A percentile compares a stretch with the other conserved stretches of the same genome.
Conservation (phyloP, 495 filamentous ascomycete species). For the Darksidea phi region DNA sequence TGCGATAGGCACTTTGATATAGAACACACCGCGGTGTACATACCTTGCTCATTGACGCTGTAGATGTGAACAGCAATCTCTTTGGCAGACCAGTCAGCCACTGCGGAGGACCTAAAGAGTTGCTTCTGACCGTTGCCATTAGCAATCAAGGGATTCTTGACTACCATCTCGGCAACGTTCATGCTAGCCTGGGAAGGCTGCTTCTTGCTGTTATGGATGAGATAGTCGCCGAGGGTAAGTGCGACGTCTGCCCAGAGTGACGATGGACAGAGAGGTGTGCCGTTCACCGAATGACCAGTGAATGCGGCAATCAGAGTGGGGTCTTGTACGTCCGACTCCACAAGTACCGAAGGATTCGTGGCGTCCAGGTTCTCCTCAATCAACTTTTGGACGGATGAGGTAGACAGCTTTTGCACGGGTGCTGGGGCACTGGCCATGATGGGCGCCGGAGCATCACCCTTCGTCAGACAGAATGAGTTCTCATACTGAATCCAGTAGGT, state of each 20-base stretch:
- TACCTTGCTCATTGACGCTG: constrained; percentile 39
- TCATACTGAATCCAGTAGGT: constrained; percentile 80
- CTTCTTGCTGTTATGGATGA: constrained; percentile 15
- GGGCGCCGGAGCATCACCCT: constrained; percentile 43
- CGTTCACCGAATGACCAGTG: constrained; percentile 73
- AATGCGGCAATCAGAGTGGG: constrained; percentile 61
- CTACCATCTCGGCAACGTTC: constrained; percentile 55
- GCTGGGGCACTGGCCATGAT: constrained; percentile 23
- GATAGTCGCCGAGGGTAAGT: constrained; percentile 67
- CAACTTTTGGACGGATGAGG: constrained; percentile 43
- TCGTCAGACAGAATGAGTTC: constrained; percentile 55
- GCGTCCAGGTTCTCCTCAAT: constrained; percentile 55
- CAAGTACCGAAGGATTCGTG: constrained; percentile 55
- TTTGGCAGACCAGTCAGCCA: constrained; percentile 31
- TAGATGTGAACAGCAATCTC: constrained; percentile 18
- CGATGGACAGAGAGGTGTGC: constrained; percentile 53
- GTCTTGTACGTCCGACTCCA: constrained; percentile 65
- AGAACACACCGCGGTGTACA: too few species aligned
- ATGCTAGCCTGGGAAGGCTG: constrained; percentile 6
- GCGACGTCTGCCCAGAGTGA: constrained; percentile 76
- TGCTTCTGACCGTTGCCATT: constrained; percentile 49
- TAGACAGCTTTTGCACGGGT: constrained; percentile 35
- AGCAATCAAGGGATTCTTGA: constrained; percentile 66
- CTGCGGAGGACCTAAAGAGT: constrained; percentile 38
- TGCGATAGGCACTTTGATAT: too few species aligned